A percentile compares a stretch with the other conserved stretches of the same genome.
Conservation (phyloP, 1,284 basidiomycete species). For the Farysia itapuensis region DNA sequence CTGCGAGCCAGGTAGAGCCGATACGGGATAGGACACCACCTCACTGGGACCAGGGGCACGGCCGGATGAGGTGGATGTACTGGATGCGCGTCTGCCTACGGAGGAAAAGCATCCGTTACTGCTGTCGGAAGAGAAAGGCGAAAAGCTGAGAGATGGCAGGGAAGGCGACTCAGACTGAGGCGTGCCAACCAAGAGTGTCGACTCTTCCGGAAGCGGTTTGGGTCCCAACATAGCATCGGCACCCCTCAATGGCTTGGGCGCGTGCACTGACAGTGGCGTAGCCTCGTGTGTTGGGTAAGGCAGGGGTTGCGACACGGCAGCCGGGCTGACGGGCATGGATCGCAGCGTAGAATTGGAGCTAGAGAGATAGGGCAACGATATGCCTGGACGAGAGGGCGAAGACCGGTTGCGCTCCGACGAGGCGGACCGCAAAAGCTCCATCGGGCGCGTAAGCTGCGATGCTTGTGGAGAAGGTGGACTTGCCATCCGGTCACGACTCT, state of each 20-base stretch:
- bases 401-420: conserved; percentile 7
- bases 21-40: conserved; percentile 5
- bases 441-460: conserved; percentile 6
- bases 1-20: conserved; percentile 2
- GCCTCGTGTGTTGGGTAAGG: not conserved
- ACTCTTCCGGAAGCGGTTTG: no score
- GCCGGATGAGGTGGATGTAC: conserved; percentile 12
- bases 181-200: not conserved
- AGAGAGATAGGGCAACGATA: not conserved
- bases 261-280: not conserved
- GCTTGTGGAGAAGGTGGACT: conserved; percentile 6
- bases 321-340: not conserved
- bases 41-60: conserved; percentile 29
- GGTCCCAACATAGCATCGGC: no score
- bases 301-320: no score
- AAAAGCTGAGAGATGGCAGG: not conserved
- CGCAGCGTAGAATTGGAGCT: not conserved
- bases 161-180: not conserved
- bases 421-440: conserved; percentile 8
- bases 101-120: no score
- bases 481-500: conserved; percentile 21
- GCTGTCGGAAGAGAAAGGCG: not conserved
- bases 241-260: not conserved
- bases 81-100: conserved; percentile 18
- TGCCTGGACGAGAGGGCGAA: not conserved